A percentile compares a stretch with the other conserved stretches of the same genome.
phyloP scores from a whole-genome alignment of 257 asterid species.

The Cordia subcordata region DNA sequence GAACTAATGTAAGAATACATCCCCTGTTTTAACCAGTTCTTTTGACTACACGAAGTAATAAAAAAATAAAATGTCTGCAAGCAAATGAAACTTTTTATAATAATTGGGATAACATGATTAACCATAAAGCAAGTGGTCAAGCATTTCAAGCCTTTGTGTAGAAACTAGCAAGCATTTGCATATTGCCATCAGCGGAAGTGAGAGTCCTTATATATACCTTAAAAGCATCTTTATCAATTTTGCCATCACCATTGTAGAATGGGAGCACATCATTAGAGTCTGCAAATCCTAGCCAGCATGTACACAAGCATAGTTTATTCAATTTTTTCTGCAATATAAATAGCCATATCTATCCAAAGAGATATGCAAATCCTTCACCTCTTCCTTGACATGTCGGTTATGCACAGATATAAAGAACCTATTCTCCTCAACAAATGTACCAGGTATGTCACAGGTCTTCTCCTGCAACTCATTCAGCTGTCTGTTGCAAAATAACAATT shows the following conservation, averaged over 20 bases:
- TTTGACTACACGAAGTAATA: too few relatives aligned
- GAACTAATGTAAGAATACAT: too few relatives aligned
- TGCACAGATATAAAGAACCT: constrained; percentile 79
- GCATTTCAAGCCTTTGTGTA: too few relatives aligned
- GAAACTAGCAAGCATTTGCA: not conserved
- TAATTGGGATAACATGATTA: too few relatives aligned
- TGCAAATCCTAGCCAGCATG: constrained; percentile 52
- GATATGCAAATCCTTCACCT: constrained; percentile 27
- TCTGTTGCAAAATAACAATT: constrained; percentile 26
- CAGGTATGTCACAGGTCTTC: constrained; percentile 36
- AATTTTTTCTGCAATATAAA: too few relatives aligned
- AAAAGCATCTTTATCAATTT: constrained; percentile 82
- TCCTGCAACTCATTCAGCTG: constrained; percentile 45
- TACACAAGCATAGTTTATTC: constrained; percentile 36
- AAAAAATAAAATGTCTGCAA: too few relatives aligned
- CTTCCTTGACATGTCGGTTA: constrained; percentile 62
- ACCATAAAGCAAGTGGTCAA: too few relatives aligned
- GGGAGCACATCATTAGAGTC: constrained; percentile 48
- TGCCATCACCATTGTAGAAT: constrained; percentile 68
- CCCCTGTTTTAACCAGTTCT: too few relatives aligned
- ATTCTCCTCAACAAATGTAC: constrained; percentile 79
- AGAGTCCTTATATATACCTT: constrained; percentile 42
- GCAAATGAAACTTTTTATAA: too few relatives aligned
- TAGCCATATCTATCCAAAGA: not conserved
- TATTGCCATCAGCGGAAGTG: too few relatives aligned